These are phyloP conservation scores for Leptosphaerulina australis DNA, from an alignment of 2,329 filamentous ascomycete species.

Conservation along the genomic window DNA sequence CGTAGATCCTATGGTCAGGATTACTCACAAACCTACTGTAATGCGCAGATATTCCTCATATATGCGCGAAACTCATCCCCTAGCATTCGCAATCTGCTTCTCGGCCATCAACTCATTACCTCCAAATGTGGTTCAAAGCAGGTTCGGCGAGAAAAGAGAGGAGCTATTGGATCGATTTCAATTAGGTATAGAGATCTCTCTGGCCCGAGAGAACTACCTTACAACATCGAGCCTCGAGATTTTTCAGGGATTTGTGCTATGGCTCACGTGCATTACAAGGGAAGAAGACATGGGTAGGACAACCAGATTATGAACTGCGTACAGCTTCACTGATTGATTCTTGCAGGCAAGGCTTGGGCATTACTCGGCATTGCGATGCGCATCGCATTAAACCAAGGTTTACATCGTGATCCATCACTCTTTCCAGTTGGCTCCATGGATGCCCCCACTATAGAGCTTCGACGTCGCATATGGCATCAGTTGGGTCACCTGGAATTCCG, in stretches of 20 bases:
- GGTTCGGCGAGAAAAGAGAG: slow-evolving; percentile 44
- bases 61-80: slow-evolving; percentile 39
- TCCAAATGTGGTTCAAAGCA: slow-evolving; percentile 36
- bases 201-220: slow-evolving; percentile 46
- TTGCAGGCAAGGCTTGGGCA: slow-evolving; percentile 46
- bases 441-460: slow-evolving; percentile 45
- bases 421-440: slow-evolving; percentile 48
- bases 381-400: slow-evolving; percentile 46
- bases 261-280: slow-evolving; percentile 47
- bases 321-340: not conserved
- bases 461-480: slow-evolving; percentile 48
- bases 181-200: slow-evolving; percentile 44
- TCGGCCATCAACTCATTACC: slow-evolving; percentile 46
- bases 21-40: slow-evolving; percentile 45
- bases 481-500: slow-evolving; percentile 48
- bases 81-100: slow-evolving; percentile 47
- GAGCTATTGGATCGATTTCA: slow-evolving; percentile 41
- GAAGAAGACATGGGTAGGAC: slow-evolving; percentile 48
- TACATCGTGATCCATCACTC: slow-evolving; percentile 48
- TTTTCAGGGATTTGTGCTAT: slow-evolving; percentile 47
- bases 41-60: slow-evolving; percentile 37
- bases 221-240: slow-evolving; percentile 48
- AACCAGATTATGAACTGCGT: not conserved
- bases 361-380: slow-evolving; percentile 46
- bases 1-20: slow-evolving; percentile 47